These are phyloP conservation scores for Micromonas pusilla DNA, from an alignment of 139 green algal species.

Conservation along the genomic window DNA sequence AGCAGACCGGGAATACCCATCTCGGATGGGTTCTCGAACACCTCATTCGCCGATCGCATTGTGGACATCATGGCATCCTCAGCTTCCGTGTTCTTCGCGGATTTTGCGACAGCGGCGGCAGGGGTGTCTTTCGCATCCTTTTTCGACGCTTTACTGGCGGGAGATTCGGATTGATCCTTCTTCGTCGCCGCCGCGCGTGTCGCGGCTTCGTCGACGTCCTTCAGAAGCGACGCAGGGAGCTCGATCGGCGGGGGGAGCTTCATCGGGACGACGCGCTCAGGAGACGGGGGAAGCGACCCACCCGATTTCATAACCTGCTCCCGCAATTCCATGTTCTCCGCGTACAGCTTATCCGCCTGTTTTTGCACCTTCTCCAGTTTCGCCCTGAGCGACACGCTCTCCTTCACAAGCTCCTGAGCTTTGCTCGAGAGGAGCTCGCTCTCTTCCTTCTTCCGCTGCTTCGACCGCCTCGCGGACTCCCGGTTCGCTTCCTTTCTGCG, in stretches of 20 bases:
- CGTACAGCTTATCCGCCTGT: slow-evolving; percentile 68
- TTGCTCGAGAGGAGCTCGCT: background rate
- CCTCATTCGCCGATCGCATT: too few species aligned
- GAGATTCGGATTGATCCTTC: too few species aligned
- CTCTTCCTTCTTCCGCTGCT: background rate
- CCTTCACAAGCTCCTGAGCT: background rate
- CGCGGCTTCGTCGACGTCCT: background rate
- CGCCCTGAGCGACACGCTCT: background rate
- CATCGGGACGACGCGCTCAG: background rate
- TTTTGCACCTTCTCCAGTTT: slow-evolving; percentile 91
- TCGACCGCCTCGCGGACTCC: background rate
- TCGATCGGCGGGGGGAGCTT: slow-evolving; percentile 14
- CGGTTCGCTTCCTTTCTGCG: background rate
- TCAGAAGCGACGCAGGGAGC: background rate
- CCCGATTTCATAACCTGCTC: slow-evolving; percentile 56
- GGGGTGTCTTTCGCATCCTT: too few species aligned
- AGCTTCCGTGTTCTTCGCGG: too few species aligned
- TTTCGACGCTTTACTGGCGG: too few species aligned
- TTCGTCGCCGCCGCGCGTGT: too few species aligned
- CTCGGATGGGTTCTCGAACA: too few species aligned
- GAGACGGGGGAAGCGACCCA: background rate
- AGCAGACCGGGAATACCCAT: too few species aligned
- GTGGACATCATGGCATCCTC: too few species aligned
- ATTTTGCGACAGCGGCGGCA: too few species aligned
- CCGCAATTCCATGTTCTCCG: slow-evolving; percentile 62